Evolutionary conservation across 306 rosid genomes (phyloP).

Genomic region (Fragaria iinumae): DNA sequence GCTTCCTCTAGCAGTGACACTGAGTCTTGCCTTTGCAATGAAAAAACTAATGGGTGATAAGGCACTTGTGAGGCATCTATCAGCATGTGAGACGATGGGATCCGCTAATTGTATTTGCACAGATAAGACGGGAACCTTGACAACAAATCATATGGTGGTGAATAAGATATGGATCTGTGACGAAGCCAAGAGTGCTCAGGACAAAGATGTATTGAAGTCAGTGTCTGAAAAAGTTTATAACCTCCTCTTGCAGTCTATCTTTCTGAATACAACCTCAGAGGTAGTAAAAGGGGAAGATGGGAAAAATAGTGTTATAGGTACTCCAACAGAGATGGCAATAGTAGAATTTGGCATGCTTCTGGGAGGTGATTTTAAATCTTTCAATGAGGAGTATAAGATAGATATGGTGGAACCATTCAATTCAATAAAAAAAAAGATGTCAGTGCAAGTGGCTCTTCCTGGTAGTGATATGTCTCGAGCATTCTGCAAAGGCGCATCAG

Average conservation of each 20-base stretch:
- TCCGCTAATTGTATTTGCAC: conserved; percentile 84
- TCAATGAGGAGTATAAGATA: conserved; percentile 45
- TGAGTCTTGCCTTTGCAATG: conserved; percentile 95
- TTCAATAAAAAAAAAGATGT: conserved; percentile 69
- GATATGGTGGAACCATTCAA: conserved; percentile 78
- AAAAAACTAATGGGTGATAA: conserved; percentile 79
- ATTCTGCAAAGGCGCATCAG: conserved; percentile 89
- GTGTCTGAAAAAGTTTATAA: conserved; percentile 38
- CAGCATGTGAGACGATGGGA: conserved; percentile 96
- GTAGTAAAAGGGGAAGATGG: conserved; percentile 61
- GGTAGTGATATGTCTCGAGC: conserved; percentile 43
- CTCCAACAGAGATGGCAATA: conserved; percentile 81
- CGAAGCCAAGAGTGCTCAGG: conserved; percentile 28
- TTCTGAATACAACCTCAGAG: conserved; percentile 72
- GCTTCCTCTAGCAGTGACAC: conserved; percentile 81
- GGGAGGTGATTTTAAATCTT: conserved; percentile 50
- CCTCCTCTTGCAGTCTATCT: conserved; percentile 70
- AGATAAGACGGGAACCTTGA: conserved; percentile 87
- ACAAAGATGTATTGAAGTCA: conserved; percentile 33
- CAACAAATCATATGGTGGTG: conserved; percentile 90
- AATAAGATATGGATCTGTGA: conserved; percentile 66
- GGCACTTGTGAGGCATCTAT: conserved; percentile 87
- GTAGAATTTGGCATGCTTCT: conserved; percentile 65
- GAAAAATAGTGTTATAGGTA: conserved; percentile 52
- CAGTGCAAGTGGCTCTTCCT: conserved; percentile 64